A percentile compares a stretch with the other conserved stretches of the same genome.
Evolutionary conservation across 164 flowering plant genomes (phyloP).

Genomic region (Tinospora cordifolia): DNA sequence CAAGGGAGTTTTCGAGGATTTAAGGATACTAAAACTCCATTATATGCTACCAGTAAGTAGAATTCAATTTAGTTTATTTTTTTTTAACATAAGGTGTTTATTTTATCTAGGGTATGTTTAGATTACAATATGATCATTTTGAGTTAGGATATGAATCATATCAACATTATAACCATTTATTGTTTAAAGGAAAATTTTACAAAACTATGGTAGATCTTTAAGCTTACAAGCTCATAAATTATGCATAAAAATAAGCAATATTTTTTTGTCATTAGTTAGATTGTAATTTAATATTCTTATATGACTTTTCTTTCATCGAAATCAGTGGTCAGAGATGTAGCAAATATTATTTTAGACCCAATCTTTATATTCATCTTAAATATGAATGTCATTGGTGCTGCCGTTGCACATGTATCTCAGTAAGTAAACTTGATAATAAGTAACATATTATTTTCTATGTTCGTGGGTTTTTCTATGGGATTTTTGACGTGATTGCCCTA

Average conservation of each 20-base stretch:
- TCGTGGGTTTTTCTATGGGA: no score
- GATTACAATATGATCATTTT: neutral
- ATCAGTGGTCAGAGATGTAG: conserved; percentile 65
- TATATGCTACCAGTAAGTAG: conserved; percentile 47
- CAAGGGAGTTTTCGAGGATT: conserved; percentile 61
- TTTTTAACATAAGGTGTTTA: neutral
- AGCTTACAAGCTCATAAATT: no score
- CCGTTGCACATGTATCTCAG: conserved; percentile 97
- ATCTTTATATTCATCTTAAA: conserved; percentile 57
- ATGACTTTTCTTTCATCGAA: neutral
- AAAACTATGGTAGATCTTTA: no score
- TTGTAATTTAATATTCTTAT: neutral
- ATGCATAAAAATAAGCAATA: no score
- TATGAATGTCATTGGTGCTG: conserved; percentile 86
- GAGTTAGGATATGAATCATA: neutral
- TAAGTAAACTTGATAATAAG: conserved; percentile 31
- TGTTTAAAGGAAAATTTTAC: no score
- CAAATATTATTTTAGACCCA: conserved; percentile 76
- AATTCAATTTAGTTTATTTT: neutral
- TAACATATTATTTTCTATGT: neutral
- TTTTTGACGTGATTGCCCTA: no score
- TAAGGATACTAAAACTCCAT: conserved; percentile 56
- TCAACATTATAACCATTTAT: no score
- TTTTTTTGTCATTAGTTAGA: no score
- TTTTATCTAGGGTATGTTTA: neutral